Conservation (phyloP, 2,329 filamentous ascomycete species). For the Lachnellula cervina region DNA sequence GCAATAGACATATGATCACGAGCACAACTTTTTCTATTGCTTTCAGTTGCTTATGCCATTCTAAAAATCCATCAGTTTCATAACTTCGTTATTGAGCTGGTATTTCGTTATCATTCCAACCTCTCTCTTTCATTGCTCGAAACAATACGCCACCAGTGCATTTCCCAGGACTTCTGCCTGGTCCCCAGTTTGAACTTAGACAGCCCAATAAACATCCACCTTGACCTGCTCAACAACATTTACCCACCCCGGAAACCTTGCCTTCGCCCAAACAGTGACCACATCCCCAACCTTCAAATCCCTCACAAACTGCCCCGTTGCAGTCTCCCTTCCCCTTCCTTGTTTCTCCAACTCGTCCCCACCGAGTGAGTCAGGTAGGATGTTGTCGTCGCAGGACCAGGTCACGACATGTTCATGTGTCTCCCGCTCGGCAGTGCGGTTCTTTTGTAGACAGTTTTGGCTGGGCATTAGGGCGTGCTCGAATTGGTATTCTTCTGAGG, state of each 20-base stretch:
- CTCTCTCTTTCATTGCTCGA: too few relatives aligned
- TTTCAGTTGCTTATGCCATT: too few relatives aligned
- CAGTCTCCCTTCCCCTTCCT: conserved; percentile 49
- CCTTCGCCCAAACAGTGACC: conserved; percentile 56
- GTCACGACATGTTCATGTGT: conserved; percentile 43
- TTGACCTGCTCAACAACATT: conserved; percentile 47
- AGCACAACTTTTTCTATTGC: too few relatives aligned
- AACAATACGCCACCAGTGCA: too few relatives aligned
- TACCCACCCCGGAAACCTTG: conserved; percentile 50
- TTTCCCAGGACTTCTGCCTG: too few relatives aligned
- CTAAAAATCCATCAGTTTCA: too few relatives aligned
- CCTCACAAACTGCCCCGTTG: conserved; percentile 51
- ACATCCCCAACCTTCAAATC: conserved; percentile 54
- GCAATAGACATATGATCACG: too few relatives aligned
- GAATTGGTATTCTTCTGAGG: conserved; percentile 10
- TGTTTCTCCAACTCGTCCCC: conserved; percentile 31
- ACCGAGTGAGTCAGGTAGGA: conserved; percentile 39
- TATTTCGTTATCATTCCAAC: too few relatives aligned
- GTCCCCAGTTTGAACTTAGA: conserved; percentile 28
- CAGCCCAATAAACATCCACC: conserved; percentile 56
- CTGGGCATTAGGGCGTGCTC: conserved; percentile 38
- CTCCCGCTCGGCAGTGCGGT: conserved; percentile 38
- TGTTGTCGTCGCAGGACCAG: conserved; percentile 50
- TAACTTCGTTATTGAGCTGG: too few relatives aligned
- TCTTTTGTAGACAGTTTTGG: conserved; percentile 40